These are phyloP conservation scores for Zostera marina DNA, from an alignment of 116 monocot species.

Conservation along the genomic window DNA sequence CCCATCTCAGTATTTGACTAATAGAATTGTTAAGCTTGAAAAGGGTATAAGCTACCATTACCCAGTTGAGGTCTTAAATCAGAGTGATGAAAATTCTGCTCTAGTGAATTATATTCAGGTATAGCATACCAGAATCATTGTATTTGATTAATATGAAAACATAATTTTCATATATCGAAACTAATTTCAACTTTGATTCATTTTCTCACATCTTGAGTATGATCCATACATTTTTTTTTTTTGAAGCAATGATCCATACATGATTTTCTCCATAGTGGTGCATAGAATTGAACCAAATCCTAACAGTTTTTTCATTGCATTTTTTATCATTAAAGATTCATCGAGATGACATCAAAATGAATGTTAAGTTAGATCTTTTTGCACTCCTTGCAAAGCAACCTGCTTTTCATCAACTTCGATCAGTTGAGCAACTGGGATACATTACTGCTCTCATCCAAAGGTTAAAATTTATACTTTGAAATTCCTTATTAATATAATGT, in stretches of 20 bases:
- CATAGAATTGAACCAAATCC: too few species aligned
- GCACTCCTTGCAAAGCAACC: slow-evolving; percentile 79
- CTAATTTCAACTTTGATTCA: too few species aligned
- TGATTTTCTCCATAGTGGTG: too few species aligned
- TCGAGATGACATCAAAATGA: slow-evolving; percentile 70
- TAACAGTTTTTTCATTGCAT: neutral
- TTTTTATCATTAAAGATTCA: slow-evolving; percentile 33
- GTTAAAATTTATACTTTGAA: slow-evolving; percentile 12
- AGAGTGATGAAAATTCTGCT: slow-evolving; percentile 74
- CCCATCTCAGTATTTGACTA: slow-evolving; percentile 69
- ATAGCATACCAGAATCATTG: too few species aligned
- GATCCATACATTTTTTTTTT: too few species aligned
- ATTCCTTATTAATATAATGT: neutral
- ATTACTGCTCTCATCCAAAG: slow-evolving; percentile 60
- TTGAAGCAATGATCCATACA: too few species aligned
- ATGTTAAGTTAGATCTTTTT: slow-evolving; percentile 67
- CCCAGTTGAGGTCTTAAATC: slow-evolving; percentile 44
- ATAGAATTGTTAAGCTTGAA: slow-evolving; percentile 84
- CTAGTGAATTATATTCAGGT: slow-evolving; percentile 73
- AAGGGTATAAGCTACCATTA: slow-evolving; percentile 41
- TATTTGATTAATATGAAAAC: too few species aligned
- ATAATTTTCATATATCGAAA: too few species aligned
- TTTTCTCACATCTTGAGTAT: too few species aligned
- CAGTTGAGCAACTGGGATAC: slow-evolving; percentile 95
- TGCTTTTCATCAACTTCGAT: slow-evolving; percentile 81